Base-by-base conservation (phyloP, 1,284 basidiomycete species). In the Amylostereum chailletii region DNA sequence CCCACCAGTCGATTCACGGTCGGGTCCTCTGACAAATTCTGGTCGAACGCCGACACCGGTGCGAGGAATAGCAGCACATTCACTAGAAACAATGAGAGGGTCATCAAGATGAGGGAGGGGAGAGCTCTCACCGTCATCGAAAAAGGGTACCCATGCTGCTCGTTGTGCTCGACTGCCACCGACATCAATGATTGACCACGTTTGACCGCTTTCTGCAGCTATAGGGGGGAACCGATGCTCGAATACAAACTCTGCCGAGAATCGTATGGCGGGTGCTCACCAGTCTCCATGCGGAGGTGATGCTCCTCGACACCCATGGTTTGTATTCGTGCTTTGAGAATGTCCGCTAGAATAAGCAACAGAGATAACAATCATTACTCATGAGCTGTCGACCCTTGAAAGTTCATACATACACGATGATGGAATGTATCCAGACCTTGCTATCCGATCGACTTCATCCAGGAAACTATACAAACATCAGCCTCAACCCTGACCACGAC, bases 251-350 rank as follows among this genome's bases (percentile, higher is more conserved):
- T 26, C 19, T 19, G 42, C 19, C 43, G 38, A 27, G 39, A 6
- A 45, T 34, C 32, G 30, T 37, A 60, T 36, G 48, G 51, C 51
- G 37, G n/a, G 38, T 9, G 54, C 62, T 30, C 45, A 72, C 74
- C 63, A 27, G 63, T 67, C 62, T 83, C 81, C 59, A 80, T 65
- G 0, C 66, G 62, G 49, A 84, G 72, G 2, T 66, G 69, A 53
- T 83, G 77, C 58, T 83, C 79, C 57, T 82, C 79, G 1, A 81
- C 77, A 2, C 81, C 81, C 26, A 79, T 64, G 0, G 83, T 86
- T n/a, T 74, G 72, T 31, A 84, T 67, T 33, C 81, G 71, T 19
- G 82, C 81, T 40, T 77, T 76, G 30, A 86, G 65, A 44, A 86
- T 75, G 55, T 86, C 82, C 40, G 75, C 80, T 77, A 53, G 1